Percentiles rank a stretch among this genome's conserved stretches.
Evolutionary conservation across 176 grass and related monocot species (phyloP).

Genomic region (Bolboschoenus planiculmis): DNA sequence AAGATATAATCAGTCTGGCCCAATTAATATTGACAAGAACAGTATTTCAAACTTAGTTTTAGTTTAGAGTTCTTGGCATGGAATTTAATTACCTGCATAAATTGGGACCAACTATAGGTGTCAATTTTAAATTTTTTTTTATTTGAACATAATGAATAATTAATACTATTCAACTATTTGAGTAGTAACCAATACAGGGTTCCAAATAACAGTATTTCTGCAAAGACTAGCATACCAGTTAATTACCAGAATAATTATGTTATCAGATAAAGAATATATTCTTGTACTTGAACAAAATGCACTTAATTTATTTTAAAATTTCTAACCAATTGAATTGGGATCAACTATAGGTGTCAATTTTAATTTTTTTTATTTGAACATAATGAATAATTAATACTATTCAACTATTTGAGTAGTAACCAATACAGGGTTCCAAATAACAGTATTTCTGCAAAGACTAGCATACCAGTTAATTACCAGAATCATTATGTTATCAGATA

Average conservation of each 20-base stretch:
- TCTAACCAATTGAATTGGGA: constrained; percentile 8
- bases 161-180: too few species aligned
- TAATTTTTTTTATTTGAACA: too few species aligned
- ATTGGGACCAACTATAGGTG: constrained; percentile 31
- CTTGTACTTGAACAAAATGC: neutral
- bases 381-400: too few species aligned
- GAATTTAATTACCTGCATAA: constrained; percentile 39
- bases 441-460: neutral
- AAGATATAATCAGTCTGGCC: too few species aligned
- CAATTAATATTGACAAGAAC: too few species aligned
- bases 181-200: too few species aligned
- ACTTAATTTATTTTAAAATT: too few species aligned
- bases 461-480: too few species aligned
- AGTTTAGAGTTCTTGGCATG: neutral
- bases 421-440: too few species aligned
- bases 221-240: neutral
- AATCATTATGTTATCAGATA: neutral
- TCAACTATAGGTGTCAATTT: constrained; percentile 34
- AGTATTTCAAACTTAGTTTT: neutral
- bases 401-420: too few species aligned
- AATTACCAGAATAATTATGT: neutral
- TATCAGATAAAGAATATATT: neutral
- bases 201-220: neutral
- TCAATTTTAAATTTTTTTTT: too few species aligned
- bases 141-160: too few species aligned